Conservation (phyloP, 495 filamentous ascomycete genomes). For the Xylaria cubensis region DNA sequence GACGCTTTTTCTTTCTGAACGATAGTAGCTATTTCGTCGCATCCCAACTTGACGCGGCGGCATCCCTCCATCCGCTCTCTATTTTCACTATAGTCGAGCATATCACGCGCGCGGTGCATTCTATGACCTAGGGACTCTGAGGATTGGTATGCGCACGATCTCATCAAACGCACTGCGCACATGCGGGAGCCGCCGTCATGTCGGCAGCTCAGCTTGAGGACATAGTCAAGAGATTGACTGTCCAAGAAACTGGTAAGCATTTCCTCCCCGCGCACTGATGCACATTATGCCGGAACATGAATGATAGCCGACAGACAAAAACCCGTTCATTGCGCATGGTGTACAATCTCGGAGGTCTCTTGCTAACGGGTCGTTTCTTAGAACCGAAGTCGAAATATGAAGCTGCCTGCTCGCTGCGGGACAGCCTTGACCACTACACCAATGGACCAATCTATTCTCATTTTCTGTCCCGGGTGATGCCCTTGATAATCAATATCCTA, state of each 20-base stretch:
- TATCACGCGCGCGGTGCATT: neutral
- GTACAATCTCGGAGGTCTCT: neutral
- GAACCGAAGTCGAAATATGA: constrained; percentile 79
- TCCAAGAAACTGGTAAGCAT: constrained; percentile 56
- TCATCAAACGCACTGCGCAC: constrained; percentile 29
- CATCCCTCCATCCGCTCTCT: neutral
- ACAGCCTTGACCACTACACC: constrained; percentile 77
- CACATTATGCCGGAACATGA: neutral
- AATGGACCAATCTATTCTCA: constrained; percentile 65
- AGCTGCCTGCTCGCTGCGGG: constrained; percentile 79
- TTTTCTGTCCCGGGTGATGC: constrained; percentile 87
- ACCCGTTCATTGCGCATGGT: neutral
- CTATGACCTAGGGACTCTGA: neutral
- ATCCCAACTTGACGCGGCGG: neutral
- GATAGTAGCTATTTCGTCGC: constrained; percentile 6
- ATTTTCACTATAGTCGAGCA: neutral
- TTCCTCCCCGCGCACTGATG: neutral
- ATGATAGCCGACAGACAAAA: neutral
- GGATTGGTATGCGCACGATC: constrained; percentile 17
- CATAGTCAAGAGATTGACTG: constrained; percentile 59
- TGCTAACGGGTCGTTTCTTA: constrained; percentile 40
- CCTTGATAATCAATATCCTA: constrained; percentile 85
- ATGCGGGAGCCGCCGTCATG: constrained; percentile 52
- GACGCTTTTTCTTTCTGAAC: neutral
- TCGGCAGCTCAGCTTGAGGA: constrained; percentile 59